Evolutionary conservation across 176 grass and related monocot genomes (phyloP).

Genomic region (Oryza meridionalis): DNA sequence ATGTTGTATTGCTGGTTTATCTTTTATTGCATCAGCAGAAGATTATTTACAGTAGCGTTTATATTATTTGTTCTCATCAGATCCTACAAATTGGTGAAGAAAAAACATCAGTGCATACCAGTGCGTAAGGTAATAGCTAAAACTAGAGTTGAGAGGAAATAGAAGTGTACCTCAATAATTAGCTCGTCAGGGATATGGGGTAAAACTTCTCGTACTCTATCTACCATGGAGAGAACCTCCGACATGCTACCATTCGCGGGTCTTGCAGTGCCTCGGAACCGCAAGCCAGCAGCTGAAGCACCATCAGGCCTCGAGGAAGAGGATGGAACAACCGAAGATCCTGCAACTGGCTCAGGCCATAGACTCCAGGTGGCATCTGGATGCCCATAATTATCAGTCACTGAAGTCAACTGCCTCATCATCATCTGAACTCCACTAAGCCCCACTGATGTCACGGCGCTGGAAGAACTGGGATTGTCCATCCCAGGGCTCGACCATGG

Average conservation of each 20-base stretch:
- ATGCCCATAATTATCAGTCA: constrained; percentile 67
- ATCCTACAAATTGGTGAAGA: constrained; percentile 59
- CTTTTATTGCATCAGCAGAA: constrained; percentile 83
- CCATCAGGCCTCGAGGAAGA: constrained; percentile 57
- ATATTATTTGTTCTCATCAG: constrained; percentile 95
- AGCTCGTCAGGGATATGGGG: constrained; percentile 88
- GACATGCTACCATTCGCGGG: constrained; percentile 58
- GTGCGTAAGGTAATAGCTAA: constrained; percentile 18
- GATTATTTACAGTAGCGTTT: constrained; percentile 99
- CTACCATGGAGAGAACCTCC: constrained; percentile 72
- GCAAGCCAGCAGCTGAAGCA: constrained; percentile 61
- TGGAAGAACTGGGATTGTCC: constrained; percentile 79
- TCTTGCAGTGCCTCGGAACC: constrained; percentile 43
- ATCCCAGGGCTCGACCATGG: constrained; percentile 65
- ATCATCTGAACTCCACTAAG: constrained; percentile 97
- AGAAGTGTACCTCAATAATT: constrained; percentile 83
- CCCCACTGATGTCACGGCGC: constrained; percentile 67
- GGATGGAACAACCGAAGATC: constrained; percentile 52
- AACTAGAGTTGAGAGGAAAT: neutral
- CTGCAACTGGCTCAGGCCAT: constrained; percentile 56
- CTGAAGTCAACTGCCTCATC: constrained; percentile 96
- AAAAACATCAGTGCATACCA: constrained; percentile 19
- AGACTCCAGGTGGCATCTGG: constrained; percentile 66
- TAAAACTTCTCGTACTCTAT: constrained; percentile 94
- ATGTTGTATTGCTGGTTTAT: constrained; percentile 33